Base-by-base conservation (phyloP, 441 rosid species). In the Populus trichocarpa region DNA sequence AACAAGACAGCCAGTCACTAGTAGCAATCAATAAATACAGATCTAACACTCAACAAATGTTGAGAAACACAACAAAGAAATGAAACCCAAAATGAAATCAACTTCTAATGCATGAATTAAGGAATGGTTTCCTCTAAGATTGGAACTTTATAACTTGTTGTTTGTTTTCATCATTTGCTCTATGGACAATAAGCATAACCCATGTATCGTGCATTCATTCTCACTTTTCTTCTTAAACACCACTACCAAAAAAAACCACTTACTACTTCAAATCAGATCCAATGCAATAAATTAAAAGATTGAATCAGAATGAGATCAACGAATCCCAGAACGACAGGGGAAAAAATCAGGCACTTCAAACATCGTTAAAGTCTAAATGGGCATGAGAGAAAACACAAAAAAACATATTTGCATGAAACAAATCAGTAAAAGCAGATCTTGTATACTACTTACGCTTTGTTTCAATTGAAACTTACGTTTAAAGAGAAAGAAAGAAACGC, bases 1-100 rank as follows among this genome's bases (percentile, higher is more conserved):
- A 14, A 50, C 20, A 50, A 50, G 20, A 50, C 57, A 1, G 57
- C 20, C 20, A 50, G 20, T 50, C 20, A 50, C 57, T 5, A 50
- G 57, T 1, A 50, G 57, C 57, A 50, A 30, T 53, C 40, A 67
- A 72, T 28, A 78, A 64, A 64, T 30, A 50, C 13, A 78, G 73
- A 78, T 78, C 76, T 67, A 65, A 16, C 4, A 32, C 46, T 71
- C 32, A 30, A 3, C 32, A 30, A 30, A 30, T 30, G 32, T 30
- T 30, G 32, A 30, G 32, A 4, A 77, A 8, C 67, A 35, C 22
- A 18, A n/a, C 16, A 69, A 61, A 22, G 25, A 35, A 64, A 2
- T 30, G 32, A 30, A 30, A 30, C 61, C 69, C 71, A 26, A 30
- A 33, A 11, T 25, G 10, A 8, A 10, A 50, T 23, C 22, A 57